Percentiles rank a stretch among this genome's conserved stretches.
Conservation (phyloP, 2,329 filamentous ascomycete genomes). For the Fusarium poae region DNA sequence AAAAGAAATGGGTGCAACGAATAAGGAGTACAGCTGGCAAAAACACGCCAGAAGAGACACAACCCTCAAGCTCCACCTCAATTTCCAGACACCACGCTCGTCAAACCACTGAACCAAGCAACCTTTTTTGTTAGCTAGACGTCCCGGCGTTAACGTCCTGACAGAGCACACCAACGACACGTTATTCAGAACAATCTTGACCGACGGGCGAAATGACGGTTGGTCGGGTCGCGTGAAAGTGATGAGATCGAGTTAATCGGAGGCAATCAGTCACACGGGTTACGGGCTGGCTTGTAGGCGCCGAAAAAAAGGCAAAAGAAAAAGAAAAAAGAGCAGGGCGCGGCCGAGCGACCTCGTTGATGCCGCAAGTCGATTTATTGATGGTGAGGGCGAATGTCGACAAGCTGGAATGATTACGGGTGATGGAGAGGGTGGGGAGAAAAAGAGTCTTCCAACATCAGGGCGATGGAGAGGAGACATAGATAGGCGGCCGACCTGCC, state of each 20-base stretch:
- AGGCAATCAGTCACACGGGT: constrained; percentile 11
- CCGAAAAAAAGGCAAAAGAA: constrained; percentile 7
- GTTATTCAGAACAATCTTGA: constrained; percentile 19
- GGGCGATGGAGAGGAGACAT: constrained; percentile 21
- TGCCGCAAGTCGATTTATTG: constrained; percentile 32
- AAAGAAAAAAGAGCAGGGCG: background rate
- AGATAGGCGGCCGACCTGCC: constrained; percentile 8
- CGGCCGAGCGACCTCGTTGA: constrained; percentile 21
- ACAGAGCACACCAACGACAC: constrained; percentile 44
- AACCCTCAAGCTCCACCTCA: constrained; percentile 56
- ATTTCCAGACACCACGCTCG: constrained; percentile 53
- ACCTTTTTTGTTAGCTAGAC: constrained; percentile 50
- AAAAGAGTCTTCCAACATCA: constrained; percentile 39
- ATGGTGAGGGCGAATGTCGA: constrained; percentile 32
- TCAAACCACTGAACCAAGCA: constrained; percentile 52
- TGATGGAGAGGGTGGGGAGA: constrained; percentile 39
- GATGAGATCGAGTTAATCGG: constrained; percentile 21
- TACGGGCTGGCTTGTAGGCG: background rate
- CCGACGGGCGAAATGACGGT: constrained; percentile 9
- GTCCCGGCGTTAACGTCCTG: constrained; percentile 43
- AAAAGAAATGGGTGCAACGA: constrained; percentile 52
- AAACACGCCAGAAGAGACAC: constrained; percentile 53
- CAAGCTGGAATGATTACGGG: constrained; percentile 32
- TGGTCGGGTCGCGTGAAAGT: constrained; percentile 25
- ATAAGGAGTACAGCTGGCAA: constrained; percentile 59